A percentile compares a stretch with the other conserved stretches of the same genome.
Conservation (phyloP, 2,329 filamentous ascomycete genomes). For the Phaeosphaeria sp. region DNA sequence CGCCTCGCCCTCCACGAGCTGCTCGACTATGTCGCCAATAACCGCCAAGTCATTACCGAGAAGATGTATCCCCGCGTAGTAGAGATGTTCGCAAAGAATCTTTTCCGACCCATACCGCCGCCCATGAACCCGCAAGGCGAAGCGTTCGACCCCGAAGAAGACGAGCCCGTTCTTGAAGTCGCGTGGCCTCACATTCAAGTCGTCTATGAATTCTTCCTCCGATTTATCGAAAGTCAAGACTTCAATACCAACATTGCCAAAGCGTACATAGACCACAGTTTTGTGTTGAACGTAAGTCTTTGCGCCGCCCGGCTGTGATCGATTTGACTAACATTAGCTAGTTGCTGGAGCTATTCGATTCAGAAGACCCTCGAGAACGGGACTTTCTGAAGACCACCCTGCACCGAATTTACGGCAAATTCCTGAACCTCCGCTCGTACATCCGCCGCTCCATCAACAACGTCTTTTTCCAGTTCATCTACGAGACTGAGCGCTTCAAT, state of each 20-base stretch:
- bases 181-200: conserved; percentile 99
- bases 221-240: conserved; percentile 99
- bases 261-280: conserved; percentile 97
- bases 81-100: conserved; percentile 98
- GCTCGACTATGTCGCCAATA: conserved; percentile 97
- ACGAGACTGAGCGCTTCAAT: conserved; percentile 98
- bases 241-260: conserved; percentile 99
- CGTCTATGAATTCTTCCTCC: conserved; percentile 98
- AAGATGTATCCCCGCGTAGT: conserved; percentile 99
- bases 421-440: conserved; percentile 95
- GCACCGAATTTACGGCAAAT: conserved; percentile 98
- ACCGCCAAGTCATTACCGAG: conserved; percentile 96
- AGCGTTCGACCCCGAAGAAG: conserved; percentile 97
- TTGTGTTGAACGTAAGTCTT: conserved; percentile 75
- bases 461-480: conserved; percentile 99
- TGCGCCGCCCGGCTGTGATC: not conserved
- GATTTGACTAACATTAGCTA: conserved; percentile 47
- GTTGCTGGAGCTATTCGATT: conserved; percentile 97
- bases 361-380: conserved; percentile 92
- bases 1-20: conserved; percentile 92
- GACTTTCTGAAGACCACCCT: conserved; percentile 98
- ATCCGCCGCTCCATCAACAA: conserved; percentile 99
- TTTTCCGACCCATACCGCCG: conserved; percentile 95
- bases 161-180: conserved; percentile 96
- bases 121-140: conserved; percentile 98